phyloP scores from a whole-genome alignment of 768 basidiomycete species.

The Tulasnella sp. region DNA sequence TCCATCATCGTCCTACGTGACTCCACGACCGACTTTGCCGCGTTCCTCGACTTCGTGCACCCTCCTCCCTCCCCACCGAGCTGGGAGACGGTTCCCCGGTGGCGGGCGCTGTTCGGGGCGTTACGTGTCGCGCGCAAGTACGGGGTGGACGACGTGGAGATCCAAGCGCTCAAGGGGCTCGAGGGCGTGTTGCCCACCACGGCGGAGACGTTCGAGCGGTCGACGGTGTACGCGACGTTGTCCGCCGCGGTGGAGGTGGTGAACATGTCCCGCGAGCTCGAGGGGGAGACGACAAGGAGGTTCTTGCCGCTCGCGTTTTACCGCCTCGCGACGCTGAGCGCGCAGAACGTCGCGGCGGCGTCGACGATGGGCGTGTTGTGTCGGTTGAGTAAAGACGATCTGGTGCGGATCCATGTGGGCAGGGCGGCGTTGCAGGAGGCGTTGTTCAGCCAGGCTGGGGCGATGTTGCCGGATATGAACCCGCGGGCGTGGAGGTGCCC shows the following conservation, averaged over 20 bases:
- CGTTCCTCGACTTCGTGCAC: not conserved
- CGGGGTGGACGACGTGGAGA: not conserved
- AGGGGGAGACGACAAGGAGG: not conserved
- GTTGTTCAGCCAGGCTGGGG: not conserved
- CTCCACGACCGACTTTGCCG: not conserved
- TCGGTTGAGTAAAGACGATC: not conserved
- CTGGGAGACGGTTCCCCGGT: not conserved
- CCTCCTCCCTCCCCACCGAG: not conserved
- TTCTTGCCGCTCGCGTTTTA: not conserved
- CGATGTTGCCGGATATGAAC: not conserved
- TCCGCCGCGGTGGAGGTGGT: not conserved
- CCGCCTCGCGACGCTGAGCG: not conserved
- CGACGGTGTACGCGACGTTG: not conserved
- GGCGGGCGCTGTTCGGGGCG: not conserved
- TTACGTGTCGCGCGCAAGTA: not conserved
- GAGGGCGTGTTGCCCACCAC: not conserved
- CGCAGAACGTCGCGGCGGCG: not conserved
- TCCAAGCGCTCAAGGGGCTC: not conserved
- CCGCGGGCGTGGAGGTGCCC: not conserved
- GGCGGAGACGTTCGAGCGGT: not conserved
- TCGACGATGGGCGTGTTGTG: not conserved
- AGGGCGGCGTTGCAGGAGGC: not conserved
- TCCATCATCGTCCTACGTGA: not conserved
- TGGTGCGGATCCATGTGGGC: not conserved
- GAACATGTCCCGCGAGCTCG: not conserved